Conservation (phyloP, 1,284 basidiomycete genomes). For the Microbotryomycetes sp. region DNA sequence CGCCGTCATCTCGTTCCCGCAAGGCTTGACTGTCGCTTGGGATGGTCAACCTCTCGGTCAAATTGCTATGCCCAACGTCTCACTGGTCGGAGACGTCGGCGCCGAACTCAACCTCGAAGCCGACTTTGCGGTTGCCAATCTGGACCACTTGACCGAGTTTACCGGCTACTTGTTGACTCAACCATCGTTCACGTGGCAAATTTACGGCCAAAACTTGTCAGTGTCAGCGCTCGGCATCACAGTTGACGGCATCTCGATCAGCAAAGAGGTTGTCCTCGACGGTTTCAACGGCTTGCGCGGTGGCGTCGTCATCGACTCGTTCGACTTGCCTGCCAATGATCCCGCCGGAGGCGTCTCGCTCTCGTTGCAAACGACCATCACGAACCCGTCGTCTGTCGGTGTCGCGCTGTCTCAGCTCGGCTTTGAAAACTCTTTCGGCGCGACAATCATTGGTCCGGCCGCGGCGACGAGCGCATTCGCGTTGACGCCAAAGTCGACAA, state of each 20-base stretch:
- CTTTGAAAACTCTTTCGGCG: slow-evolving; percentile 54
- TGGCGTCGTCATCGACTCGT: slow-evolving; percentile 59
- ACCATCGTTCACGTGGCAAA: slow-evolving; percentile 65
- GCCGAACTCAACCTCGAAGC: slow-evolving; percentile 54
- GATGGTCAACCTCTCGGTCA: slow-evolving; percentile 53
- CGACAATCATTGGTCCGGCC: slow-evolving; percentile 56
- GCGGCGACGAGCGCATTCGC: slow-evolving; percentile 49
- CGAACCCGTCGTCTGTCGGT: slow-evolving; percentile 70
- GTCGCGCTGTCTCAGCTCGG: slow-evolving; percentile 57
- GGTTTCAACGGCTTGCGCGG: slow-evolving; percentile 63
- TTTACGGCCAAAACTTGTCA: slow-evolving; percentile 58
- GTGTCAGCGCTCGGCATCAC: slow-evolving; percentile 46
- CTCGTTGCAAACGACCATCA: slow-evolving; percentile 55
- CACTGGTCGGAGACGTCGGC: slow-evolving; percentile 51
- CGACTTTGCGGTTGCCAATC: slow-evolving; percentile 56
- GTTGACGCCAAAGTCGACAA: slow-evolving; percentile 53
- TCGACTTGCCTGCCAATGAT: slow-evolving; percentile 65
- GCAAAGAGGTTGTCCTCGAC: slow-evolving; percentile 58
- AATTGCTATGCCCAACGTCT: slow-evolving; percentile 54
- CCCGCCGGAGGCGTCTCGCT: slow-evolving; percentile 67
- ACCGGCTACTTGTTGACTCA: slow-evolving; percentile 59
- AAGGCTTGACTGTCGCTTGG: slow-evolving; percentile 60
- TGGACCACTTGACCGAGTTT: slow-evolving; percentile 57
- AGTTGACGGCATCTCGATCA: slow-evolving; percentile 41
- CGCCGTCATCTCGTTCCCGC: slow-evolving; percentile 58